A percentile compares a stretch with the other conserved stretches of the same genome.
phyloP scores from a whole-genome alignment of 345 rosid genomes.

The Arabidopsis suecica region DNA sequence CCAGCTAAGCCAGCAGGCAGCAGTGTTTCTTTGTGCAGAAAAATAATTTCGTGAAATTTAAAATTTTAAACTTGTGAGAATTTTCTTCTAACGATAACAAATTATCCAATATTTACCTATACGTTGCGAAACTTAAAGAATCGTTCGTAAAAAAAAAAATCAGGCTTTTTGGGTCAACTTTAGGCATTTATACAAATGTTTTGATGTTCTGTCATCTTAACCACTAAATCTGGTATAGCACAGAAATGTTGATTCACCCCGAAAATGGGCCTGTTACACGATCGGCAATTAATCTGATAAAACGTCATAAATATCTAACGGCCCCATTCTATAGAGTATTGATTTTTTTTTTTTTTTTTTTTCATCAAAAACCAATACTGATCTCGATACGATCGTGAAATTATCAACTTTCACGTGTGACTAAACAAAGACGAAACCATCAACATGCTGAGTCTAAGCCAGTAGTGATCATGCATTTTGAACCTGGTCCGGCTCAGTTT shows the following conservation, averaged over 20 bases:
- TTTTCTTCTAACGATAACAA: no score
- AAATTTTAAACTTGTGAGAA: background rate
- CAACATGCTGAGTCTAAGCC: slow-evolving; percentile 14
- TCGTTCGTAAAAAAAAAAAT: background rate
- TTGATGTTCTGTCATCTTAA: slow-evolving; percentile 23
- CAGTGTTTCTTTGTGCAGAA: background rate
- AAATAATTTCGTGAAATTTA: background rate
- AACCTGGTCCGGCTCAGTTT: background rate
- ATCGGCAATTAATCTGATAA: background rate
- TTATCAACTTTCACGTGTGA: slow-evolving; percentile 14
- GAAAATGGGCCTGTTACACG: background rate
- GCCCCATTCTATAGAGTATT: background rate
- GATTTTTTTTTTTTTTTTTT: no score
- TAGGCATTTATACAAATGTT: background rate
- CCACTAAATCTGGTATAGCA: slow-evolving; percentile 36
- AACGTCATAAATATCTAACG: background rate
- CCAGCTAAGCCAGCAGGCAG: background rate
- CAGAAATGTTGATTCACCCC: slow-evolving; percentile 12
- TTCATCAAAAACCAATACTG: no score
- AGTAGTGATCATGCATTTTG: background rate
- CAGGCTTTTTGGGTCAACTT: background rate
- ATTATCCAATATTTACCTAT: no score
- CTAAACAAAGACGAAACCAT: background rate
- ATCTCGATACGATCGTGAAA: no score
- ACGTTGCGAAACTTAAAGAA: no score